These are phyloP conservation scores for Aspergillus nidulans DNA, from an alignment of 495 filamentous ascomycete genomes.

Conservation along the genomic window DNA sequence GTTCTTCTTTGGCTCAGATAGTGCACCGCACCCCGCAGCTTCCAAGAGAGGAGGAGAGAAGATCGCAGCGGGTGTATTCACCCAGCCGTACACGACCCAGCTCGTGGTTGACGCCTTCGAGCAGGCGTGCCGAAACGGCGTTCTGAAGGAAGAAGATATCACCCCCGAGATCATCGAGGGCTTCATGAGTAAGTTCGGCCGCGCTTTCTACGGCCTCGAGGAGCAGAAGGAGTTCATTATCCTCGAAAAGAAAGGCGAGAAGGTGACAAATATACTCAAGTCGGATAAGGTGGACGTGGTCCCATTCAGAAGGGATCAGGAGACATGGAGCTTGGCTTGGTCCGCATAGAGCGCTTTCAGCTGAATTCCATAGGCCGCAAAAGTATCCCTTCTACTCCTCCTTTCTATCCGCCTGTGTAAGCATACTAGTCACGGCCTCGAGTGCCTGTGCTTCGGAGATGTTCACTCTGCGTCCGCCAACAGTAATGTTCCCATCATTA, in stretches of 20 bases:
- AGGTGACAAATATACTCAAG: constrained; percentile 48
- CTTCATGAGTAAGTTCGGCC: constrained; percentile 72
- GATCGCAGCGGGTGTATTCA: constrained; percentile 83
- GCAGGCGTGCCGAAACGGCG: constrained; percentile 60
- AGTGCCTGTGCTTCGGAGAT: constrained; percentile 43
- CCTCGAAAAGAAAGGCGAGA: constrained; percentile 57
- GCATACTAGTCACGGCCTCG: constrained; percentile 40
- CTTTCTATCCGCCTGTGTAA: constrained; percentile 30
- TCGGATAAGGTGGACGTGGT: constrained; percentile 59
- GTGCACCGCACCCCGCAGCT: constrained; percentile 69
- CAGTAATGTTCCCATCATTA: constrained; percentile 32
- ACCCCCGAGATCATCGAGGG: constrained; percentile 65
- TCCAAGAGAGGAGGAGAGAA: constrained; percentile 65
- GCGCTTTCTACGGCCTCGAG: constrained; percentile 62
- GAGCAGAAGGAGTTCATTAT: constrained; percentile 55
- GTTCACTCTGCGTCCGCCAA: constrained; percentile 40
- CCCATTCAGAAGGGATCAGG: constrained; percentile 63
- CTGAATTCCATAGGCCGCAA: neutral
- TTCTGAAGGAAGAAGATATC: constrained; percentile 62
- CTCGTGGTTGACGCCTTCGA: constrained; percentile 71
- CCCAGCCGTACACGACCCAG: constrained; percentile 79
- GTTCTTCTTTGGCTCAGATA: constrained; percentile 75
- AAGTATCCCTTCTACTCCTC: constrained; percentile 11
- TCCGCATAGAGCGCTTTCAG: constrained; percentile 20
- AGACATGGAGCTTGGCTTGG: constrained; percentile 58